phyloP scores from a whole-genome alignment of 1,139 yeast species.

The Blastobotrys ciferrii region DNA sequence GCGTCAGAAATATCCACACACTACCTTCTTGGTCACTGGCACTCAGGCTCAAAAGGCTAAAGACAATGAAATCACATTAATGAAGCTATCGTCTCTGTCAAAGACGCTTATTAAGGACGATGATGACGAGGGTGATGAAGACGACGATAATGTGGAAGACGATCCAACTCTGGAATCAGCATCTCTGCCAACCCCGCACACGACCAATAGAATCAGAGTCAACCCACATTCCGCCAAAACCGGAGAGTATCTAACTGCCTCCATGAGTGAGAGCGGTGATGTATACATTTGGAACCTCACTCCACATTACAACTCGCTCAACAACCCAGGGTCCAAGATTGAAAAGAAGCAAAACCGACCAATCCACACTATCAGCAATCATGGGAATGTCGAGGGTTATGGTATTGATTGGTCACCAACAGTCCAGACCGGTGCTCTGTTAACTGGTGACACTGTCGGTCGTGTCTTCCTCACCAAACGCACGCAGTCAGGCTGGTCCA shows the following conservation, averaged over 20 bases:
- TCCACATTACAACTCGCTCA: slow-evolving; percentile 78
- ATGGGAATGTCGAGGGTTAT: slow-evolving; percentile 96
- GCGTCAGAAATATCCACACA: slow-evolving; percentile 87
- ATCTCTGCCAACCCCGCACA: slow-evolving; percentile 67
- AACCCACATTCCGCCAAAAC: slow-evolving; percentile 75
- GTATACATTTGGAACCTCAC: slow-evolving; percentile 79
- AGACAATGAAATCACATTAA: slow-evolving; percentile 82
- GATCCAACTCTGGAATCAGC: slow-evolving; percentile 91
- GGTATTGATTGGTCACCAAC: slow-evolving; percentile 97
- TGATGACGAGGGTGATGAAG: slow-evolving; percentile 65
- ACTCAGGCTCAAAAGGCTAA: slow-evolving; percentile 87
- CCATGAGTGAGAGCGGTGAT: slow-evolving; percentile 89
- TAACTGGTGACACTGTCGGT: slow-evolving; percentile 89
- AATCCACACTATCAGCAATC: slow-evolving; percentile 75
- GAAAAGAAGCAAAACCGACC: slow-evolving; percentile 81
- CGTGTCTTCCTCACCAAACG: slow-evolving; percentile 75
- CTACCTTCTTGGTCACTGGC: slow-evolving; percentile 83
- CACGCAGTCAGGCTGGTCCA: slow-evolving; percentile 76
- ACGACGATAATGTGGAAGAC: slow-evolving; percentile 69
- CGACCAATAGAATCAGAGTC: slow-evolving; percentile 86
- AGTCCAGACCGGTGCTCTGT: slow-evolving; percentile 71
- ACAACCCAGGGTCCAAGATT: slow-evolving; percentile 79
- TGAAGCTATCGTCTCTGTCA: slow-evolving; percentile 77
- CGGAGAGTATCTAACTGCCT: slow-evolving; percentile 82
- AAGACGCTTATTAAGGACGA: slow-evolving; percentile 85